Evolutionary conservation across 2,329 filamentous ascomycete genomes (phyloP).

Genomic region (Talaromyces amestolkiae): DNA sequence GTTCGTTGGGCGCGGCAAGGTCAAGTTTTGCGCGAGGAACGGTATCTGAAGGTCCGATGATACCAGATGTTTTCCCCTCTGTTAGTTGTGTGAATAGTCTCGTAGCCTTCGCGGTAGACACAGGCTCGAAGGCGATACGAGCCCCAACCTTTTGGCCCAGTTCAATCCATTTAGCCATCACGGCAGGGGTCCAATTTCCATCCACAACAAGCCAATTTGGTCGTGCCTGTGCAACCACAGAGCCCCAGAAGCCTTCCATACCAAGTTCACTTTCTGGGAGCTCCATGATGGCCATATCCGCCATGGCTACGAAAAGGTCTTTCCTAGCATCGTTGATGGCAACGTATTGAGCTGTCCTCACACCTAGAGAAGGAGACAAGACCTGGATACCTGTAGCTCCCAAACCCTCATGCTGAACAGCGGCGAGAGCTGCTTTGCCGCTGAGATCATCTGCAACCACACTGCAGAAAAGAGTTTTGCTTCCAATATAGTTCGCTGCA

Average conservation of each 20-base stretch:
- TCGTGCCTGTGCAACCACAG: constrained; percentile 54
- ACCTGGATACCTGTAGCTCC: constrained; percentile 65
- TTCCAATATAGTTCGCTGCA: constrained; percentile 70
- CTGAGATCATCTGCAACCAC: constrained; percentile 76
- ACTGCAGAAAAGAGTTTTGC: constrained; percentile 70
- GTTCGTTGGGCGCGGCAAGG: constrained; percentile 76
- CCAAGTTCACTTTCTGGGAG: constrained; percentile 40
- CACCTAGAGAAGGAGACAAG: constrained; percentile 52
- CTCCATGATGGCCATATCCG: constrained; percentile 84
- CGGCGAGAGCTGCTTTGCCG: constrained; percentile 68
- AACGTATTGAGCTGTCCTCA: constrained; percentile 84
- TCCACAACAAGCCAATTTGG: constrained; percentile 83
- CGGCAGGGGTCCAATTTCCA: constrained; percentile 72
- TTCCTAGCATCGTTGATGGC: constrained; percentile 82
- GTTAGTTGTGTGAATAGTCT: constrained; percentile 56
- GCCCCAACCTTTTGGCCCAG: constrained; percentile 57
- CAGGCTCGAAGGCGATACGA: constrained; percentile 79
- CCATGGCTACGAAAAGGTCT: constrained; percentile 87
- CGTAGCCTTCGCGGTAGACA: constrained; percentile 75
- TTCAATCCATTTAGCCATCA: constrained; percentile 67
- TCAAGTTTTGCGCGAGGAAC: constrained; percentile 66
- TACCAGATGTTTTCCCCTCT: constrained; percentile 23
- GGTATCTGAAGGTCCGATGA: constrained; percentile 38
- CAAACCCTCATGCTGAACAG: constrained; percentile 58
- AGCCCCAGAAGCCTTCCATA: constrained; percentile 58